phyloP scores from a whole-genome alignment of 345 rosid species.

The Hibiscus mutabilis region DNA sequence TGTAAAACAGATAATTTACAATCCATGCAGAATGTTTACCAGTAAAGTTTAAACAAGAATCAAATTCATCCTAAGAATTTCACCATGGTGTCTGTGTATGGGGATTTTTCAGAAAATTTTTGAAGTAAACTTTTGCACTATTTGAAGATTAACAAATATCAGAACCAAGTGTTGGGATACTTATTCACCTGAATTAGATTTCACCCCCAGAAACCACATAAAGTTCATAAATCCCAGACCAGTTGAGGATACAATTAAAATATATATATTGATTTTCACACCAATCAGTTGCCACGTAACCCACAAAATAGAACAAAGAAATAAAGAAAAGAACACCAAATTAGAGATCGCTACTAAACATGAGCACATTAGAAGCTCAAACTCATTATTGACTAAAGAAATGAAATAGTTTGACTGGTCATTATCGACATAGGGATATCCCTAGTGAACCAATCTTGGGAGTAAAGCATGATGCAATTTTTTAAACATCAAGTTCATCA shows the following conservation, averaged over 20 bases:
- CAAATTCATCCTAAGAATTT: background rate
- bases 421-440: background rate
- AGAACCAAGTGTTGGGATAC: background rate
- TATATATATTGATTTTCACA: background rate
- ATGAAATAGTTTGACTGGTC: background rate
- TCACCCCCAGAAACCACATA: background rate
- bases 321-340: background rate
- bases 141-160: background rate
- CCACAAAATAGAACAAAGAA: background rate
- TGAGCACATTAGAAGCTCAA: background rate
- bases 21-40: background rate
- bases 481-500: background rate
- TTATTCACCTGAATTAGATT: background rate
- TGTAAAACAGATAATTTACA: background rate
- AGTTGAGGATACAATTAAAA: background rate
- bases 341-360: background rate
- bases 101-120: background rate
- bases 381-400: background rate
- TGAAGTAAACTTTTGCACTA: background rate
- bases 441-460: background rate
- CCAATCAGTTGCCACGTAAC: background rate
- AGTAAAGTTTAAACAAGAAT: background rate
- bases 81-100: background rate
- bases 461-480: background rate
- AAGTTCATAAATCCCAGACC: background rate